Evolutionary conservation across 805 yeast genomes (phyloP), one percentile per base, ranked within the genome.

Genomic region (Teunomyces lycoperdinae): DNA sequence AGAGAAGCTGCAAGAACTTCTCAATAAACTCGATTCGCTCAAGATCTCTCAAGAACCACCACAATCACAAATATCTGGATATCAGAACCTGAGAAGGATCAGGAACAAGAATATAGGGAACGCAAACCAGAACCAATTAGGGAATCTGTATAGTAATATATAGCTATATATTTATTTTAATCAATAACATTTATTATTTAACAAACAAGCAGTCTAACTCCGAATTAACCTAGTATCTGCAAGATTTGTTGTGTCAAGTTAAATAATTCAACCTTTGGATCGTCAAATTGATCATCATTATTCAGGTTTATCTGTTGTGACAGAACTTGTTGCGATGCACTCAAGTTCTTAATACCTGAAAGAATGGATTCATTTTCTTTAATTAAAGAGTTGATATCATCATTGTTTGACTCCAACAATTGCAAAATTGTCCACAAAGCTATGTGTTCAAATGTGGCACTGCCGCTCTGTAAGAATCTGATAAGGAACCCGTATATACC

Each of bases 391-490:
- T 76, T 77, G 58, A 86, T 74, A 61, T 83, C 83, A 45, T 67
- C 66, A 61, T 90, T 87, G 58, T 86, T 88, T 51, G 96, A 84
- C 68, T 94, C 99, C 55, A 94, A 78, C 54, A 94, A 77, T 70
- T 94, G 99, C 57, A 92, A 76, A 56, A 91, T 85, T 39, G 97
- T 92, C 99, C 99, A 94, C 51, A 91, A 79, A 0, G 98, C 97
- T 69, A 94, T 94, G 66, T 94, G 99, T 70, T 94, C 98, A 68
- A 94, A 94, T 0, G 98, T 94, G 10, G 96, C 86, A 64, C 91
- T 94, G 35, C 85, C 85, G 60, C 89, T 81, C 52, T 82, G 83
- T 60, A 94, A 74, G 64, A 92, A 94, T 58, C 91, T 75, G 31
- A 82, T 75, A 54, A 94, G 76, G 63, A 94, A 94, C 26, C 90